phyloP scores from a whole-genome alignment of 441 rosid genomes.

The Adansonia madagascariensis region DNA sequence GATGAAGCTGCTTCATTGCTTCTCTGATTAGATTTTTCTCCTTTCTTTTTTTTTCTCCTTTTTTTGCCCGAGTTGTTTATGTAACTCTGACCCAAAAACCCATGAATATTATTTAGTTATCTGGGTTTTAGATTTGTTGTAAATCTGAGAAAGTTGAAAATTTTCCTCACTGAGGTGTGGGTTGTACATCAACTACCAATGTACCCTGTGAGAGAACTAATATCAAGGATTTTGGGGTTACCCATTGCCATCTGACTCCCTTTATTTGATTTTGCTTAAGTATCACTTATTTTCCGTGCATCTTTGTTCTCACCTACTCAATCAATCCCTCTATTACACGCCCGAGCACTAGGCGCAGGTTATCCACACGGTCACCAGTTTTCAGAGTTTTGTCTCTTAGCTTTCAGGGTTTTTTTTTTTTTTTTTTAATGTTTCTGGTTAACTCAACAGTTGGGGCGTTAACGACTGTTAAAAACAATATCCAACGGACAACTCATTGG shows the following conservation, averaged over 20 bases:
- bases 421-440: slow-evolving; percentile 13
- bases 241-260: background rate
- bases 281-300: background rate
- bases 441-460: slow-evolving; percentile 40
- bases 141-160: slow-evolving; percentile 25
- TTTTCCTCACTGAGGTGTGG: slow-evolving; percentile 47
- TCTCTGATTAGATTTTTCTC: slow-evolving; percentile 44
- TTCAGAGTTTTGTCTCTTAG: slow-evolving; percentile 21
- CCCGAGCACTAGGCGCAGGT: slow-evolving; percentile 1
- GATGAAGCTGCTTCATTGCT: slow-evolving; percentile 65
- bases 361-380: slow-evolving; percentile 23
- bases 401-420: background rate
- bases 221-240: slow-evolving; percentile 19
- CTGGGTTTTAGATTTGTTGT: slow-evolving; percentile 40
- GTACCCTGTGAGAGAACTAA: slow-evolving; percentile 37
- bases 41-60: slow-evolving; percentile 19
- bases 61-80: slow-evolving; percentile 27
- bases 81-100: slow-evolving; percentile 42
- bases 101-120: slow-evolving; percentile 31
- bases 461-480: slow-evolving; percentile 36
- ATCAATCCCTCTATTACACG: background rate
- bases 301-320: slow-evolving; percentile 9
- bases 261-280: background rate
- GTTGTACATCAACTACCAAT: slow-evolving; percentile 29
- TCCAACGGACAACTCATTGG: slow-evolving; percentile 19